Evolutionary conservation across 129 eudicot species (phyloP), one percentile per base, ranked within the genome.

Genomic region (Tagetes erecta): DNA sequence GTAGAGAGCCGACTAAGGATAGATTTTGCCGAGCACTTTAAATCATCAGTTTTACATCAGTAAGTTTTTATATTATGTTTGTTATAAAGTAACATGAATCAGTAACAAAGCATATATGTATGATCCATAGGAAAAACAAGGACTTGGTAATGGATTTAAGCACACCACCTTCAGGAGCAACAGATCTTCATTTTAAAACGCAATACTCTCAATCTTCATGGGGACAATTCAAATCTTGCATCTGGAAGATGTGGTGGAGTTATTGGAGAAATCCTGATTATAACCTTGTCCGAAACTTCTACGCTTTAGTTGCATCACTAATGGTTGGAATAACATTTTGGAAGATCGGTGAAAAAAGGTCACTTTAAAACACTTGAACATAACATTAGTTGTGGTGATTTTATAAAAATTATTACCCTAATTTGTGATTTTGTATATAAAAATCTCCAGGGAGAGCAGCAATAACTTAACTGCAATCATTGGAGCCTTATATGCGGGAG

Each of bases 201-300:
- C 84, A 86, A 31, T 93, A 82, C 76, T 82, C 98, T 8, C 89
- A 88, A 57, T 72, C 95, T 40, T 47, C 84, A 13, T 82, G 88
- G 91, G 91, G 89, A 12, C 97, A 93, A 58, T 90, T 90, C 79
- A 86, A 80, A 46, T 70, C 86, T 37, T 89, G 96, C 70, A 60
- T 88, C 6, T 90, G 98, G 98, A 93, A 93, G 72, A 96, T 88
- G 82, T 80, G 88, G 88, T 58, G 84, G 86, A 87, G 96, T 81
- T 93, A 93, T 20, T 93, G 98, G 98, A 82, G 96, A 80, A 90
- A 84, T 78, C 97, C 98, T 4, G 95, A 90, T 50, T 93, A 90
- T 64, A 93, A 93, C 67, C 92, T 93, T 62, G 80, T 79, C 6
- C 85, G 98, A 47, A 83, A 47, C 87, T 78, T 93, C 80, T 90